These are phyloP conservation scores for Polyporus tsugae DNA, from an alignment of 1,284 basidiomycete species.

Conservation along the genomic window DNA sequence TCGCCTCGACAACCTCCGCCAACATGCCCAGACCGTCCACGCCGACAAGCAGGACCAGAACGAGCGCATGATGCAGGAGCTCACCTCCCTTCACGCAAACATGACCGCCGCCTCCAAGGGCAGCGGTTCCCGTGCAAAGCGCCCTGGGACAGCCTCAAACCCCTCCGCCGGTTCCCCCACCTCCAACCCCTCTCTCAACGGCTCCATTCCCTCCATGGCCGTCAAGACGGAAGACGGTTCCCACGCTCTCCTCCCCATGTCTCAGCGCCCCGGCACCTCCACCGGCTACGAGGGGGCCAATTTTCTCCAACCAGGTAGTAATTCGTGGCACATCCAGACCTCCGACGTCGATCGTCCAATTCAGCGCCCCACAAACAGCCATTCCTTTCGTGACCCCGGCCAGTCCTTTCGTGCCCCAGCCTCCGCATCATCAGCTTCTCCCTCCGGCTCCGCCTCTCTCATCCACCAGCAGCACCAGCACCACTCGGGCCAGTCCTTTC, in stretches of 20 bases:
- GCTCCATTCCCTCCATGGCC: slow-evolving; percentile 44
- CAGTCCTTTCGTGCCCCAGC: slow-evolving; percentile 68
- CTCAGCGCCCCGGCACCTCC: slow-evolving; percentile 69
- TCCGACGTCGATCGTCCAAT: slow-evolving; percentile 48
- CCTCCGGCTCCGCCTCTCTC: slow-evolving; percentile 47
- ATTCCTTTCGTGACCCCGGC: slow-evolving; percentile 76
- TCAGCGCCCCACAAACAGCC: slow-evolving; percentile 47
- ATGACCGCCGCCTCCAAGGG: slow-evolving; percentile 80
- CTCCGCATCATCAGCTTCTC: slow-evolving; percentile 52
- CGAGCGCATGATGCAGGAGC: slow-evolving; percentile 91
- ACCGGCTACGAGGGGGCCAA: slow-evolving; percentile 72
- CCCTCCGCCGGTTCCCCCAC: slow-evolving; percentile 33
- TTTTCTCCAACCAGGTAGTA: slow-evolving; percentile 44
- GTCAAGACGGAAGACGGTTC: slow-evolving; percentile 64
- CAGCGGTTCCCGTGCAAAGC: slow-evolving; percentile 52
- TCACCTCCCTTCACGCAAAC: slow-evolving; percentile 85
- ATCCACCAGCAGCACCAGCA: slow-evolving; percentile 51
- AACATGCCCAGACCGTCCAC: slow-evolving; percentile 96
- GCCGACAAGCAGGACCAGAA: slow-evolving; percentile 90
- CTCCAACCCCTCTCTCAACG: slow-evolving; percentile 31
- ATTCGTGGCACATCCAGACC: slow-evolving; percentile 47
- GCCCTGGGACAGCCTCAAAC: slow-evolving; percentile 39
- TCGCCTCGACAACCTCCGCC: slow-evolving; percentile 94
- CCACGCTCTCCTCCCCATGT: slow-evolving; percentile 43
- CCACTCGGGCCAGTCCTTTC: slow-evolving; percentile 72